phyloP scores from a whole-genome alignment of 192 early-diverging fungal species.

The Kickxella alabastrina region DNA sequence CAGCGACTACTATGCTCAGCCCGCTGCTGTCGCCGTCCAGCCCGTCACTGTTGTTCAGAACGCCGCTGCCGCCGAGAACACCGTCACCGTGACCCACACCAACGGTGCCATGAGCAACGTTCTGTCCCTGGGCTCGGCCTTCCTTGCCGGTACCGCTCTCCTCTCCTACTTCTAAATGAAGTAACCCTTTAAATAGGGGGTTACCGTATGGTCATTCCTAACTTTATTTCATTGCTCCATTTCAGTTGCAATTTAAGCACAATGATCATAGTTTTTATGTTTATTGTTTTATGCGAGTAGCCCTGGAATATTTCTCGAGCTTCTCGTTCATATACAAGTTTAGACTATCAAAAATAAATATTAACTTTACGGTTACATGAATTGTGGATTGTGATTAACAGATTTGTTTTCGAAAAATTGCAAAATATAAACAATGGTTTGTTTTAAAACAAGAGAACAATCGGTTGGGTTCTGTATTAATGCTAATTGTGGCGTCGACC shows the following conservation, averaged over 20 bases:
- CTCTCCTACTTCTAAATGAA: slow-evolving; percentile 7
- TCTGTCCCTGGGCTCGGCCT: slow-evolving; percentile 7
- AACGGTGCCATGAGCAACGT: slow-evolving; percentile 37
- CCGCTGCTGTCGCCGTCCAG: slow-evolving; percentile 17
- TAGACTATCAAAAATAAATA: too few species aligned
- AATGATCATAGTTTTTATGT: too few species aligned
- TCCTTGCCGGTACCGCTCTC: slow-evolving; percentile 7
- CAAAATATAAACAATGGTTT: too few species aligned
- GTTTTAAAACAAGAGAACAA: too few species aligned
- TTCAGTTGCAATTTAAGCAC: neutral
- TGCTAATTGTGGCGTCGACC: too few species aligned
- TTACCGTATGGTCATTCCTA: too few species aligned
- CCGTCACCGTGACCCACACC: slow-evolving; percentile 34
- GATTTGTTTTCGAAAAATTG: too few species aligned
- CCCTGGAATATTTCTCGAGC: neutral
- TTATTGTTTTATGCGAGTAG: neutral
- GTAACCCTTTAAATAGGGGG: neutral
- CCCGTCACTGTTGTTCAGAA: slow-evolving; percentile 39
- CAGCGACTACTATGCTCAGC: slow-evolving; percentile 22
- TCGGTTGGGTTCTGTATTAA: too few species aligned
- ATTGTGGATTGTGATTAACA: too few species aligned
- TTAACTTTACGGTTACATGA: too few species aligned
- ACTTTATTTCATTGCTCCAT: too few species aligned
- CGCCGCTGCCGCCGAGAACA: slow-evolving; percentile 27
- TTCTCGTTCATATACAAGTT: neutral